Percentiles rank a stretch among this genome's conserved stretches.
These are phyloP conservation scores for Ciborinia camelliae DNA, from an alignment of 2,329 filamentous ascomycete species.

Conservation along the genomic window DNA sequence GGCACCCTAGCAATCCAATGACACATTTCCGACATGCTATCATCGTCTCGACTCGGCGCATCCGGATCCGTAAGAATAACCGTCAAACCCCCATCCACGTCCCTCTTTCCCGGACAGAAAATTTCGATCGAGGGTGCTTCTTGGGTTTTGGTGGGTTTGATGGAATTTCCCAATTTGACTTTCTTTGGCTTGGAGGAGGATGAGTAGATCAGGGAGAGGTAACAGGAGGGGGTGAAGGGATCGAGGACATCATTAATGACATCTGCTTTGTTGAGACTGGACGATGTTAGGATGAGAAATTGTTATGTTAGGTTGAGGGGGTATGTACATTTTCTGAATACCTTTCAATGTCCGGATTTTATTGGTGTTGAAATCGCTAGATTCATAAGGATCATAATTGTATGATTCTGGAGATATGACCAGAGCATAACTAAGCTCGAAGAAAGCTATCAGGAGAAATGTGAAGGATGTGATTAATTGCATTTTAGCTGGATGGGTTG, in stretches of 20 bases:
- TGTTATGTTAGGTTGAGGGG: not conserved
- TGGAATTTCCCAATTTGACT: slow-evolving; percentile 32
- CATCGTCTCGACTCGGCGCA: slow-evolving; percentile 51
- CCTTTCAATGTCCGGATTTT: not conserved
- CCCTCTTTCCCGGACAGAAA: slow-evolving; percentile 29
- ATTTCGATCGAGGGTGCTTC: slow-evolving; percentile 34
- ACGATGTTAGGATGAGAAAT: not conserved
- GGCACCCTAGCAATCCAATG: slow-evolving; percentile 46
- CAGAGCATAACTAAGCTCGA: not conserved
- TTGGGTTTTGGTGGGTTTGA: slow-evolving; percentile 34
- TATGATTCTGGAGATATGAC: slow-evolving; percentile 2
- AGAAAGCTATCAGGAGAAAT: not conserved
- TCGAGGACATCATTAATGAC: slow-evolving; percentile 11
- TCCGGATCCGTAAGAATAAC: slow-evolving; percentile 56
- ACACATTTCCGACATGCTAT: slow-evolving; percentile 55
- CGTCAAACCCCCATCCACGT: slow-evolving; percentile 39
- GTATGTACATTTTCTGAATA: not conserved
- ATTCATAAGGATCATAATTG: not conserved
- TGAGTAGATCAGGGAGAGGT: not conserved
- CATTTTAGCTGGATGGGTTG: not conserved
- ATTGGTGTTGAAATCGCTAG: not conserved
- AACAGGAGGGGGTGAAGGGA: slow-evolving; percentile 7
- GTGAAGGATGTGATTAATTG: not conserved
- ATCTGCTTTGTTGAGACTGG: slow-evolving; percentile 5
- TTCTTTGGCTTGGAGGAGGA: not conserved